Percentiles rank a stretch among this genome's conserved stretches.
phyloP scores from a whole-genome alignment of 768 basidiomycete genomes.

The Pilatotrama ljubarskyi region DNA sequence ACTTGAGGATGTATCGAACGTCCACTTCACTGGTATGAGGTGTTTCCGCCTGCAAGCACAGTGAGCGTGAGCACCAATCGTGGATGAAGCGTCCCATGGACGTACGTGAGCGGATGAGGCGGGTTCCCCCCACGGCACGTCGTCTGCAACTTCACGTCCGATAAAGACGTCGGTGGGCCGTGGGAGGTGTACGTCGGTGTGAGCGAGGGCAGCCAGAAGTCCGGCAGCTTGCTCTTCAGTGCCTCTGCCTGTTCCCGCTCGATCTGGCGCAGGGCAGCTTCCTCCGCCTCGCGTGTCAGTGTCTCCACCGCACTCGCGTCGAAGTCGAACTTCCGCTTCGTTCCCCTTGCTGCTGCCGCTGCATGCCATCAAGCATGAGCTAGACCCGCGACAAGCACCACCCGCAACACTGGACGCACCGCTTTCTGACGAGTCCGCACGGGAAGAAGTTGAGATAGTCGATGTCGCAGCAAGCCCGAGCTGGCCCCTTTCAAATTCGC shows the following conservation, averaged over 20 bases:
- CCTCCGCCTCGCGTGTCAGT: slow-evolving; percentile 81
- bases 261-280: slow-evolving; percentile 79
- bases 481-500: slow-evolving; percentile 88
- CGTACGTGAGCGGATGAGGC: slow-evolving; percentile 76
- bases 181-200: slow-evolving; percentile 77
- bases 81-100: slow-evolving; percentile 18
- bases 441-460: slow-evolving; percentile 42
- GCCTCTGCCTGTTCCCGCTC: slow-evolving; percentile 85
- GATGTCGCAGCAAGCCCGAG: slow-evolving; percentile 59
- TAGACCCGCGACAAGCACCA: background rate
- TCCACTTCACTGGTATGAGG: slow-evolving; percentile 80
- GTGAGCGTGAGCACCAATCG: background rate
- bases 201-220: slow-evolving; percentile 95
- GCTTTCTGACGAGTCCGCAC: slow-evolving; percentile 39
- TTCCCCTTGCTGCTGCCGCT: slow-evolving; percentile 51
- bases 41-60: slow-evolving; percentile 71
- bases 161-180: slow-evolving; percentile 62
- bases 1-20: slow-evolving; percentile 44
- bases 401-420: background rate
- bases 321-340: slow-evolving; percentile 87
- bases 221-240: slow-evolving; percentile 85
- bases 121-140: slow-evolving; percentile 83
- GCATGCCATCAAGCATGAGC: background rate
- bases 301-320: slow-evolving; percentile 69
- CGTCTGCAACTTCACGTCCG: slow-evolving; percentile 85